Conservation (phyloP, 148 eudicot genomes). For the Rhododendron molle region DNA sequence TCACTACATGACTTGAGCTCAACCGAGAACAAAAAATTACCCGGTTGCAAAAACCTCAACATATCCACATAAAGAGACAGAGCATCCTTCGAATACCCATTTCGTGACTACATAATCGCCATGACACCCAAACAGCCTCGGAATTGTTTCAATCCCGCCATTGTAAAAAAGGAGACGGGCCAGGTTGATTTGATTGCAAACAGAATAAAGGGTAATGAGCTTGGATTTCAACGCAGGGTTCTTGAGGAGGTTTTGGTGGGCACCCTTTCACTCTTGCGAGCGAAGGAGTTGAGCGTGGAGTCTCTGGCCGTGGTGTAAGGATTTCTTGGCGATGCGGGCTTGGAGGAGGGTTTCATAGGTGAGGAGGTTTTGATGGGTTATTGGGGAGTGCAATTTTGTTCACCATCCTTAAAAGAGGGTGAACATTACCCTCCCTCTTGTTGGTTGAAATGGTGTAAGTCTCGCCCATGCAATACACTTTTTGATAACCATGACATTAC, state of each 20-base stretch:
- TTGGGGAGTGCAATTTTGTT: too few species aligned
- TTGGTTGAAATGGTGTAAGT: too few species aligned
- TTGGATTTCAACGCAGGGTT: background rate
- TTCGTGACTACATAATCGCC: conserved; percentile 41
- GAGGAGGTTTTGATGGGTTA: conserved; percentile 2
- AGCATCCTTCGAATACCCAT: conserved; percentile 27
- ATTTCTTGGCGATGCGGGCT: conserved; percentile 32
- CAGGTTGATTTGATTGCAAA: conserved; percentile 28
- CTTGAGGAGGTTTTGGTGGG: background rate
- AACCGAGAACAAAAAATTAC: conserved; percentile 31
- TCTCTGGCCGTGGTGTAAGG: conserved; percentile 30
- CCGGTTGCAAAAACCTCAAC: conserved; percentile 23
- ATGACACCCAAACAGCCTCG: conserved; percentile 38
- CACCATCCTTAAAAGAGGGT: too few species aligned
- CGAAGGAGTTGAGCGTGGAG: conserved; percentile 32
- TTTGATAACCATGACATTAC: too few species aligned
- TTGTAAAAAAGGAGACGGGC: conserved; percentile 30
- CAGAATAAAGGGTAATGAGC: conserved; percentile 34
- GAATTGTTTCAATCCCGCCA: background rate
- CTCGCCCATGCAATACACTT: too few species aligned
- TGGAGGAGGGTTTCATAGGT: conserved; percentile 32
- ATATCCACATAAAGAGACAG: conserved; percentile 28
- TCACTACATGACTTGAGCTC: conserved; percentile 30
- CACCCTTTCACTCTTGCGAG: background rate
- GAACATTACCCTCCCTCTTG: too few species aligned